Evolutionary conservation across 192 early-diverging fungal species (phyloP).

Genomic region (Coemansia sp.): DNA sequence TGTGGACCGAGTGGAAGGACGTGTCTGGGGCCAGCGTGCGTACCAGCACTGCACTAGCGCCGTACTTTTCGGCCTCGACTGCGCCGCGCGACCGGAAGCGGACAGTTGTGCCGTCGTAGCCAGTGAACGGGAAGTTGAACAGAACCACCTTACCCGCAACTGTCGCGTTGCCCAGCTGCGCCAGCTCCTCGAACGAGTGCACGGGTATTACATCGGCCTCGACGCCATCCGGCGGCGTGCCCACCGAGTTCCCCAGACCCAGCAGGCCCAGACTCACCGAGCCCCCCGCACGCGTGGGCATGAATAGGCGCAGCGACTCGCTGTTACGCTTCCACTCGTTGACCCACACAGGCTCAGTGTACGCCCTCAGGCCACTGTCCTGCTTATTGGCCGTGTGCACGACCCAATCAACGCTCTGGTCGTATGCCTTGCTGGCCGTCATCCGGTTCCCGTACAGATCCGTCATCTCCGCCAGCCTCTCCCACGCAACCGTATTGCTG

Average conservation of each 20-base stretch:
- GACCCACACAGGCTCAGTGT: constrained; percentile 53
- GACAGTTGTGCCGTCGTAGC: constrained; percentile 14
- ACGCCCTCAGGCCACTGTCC: constrained; percentile 41
- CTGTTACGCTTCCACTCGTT: constrained; percentile 50
- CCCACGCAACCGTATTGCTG: constrained; percentile 52
- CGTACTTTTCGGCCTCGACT: constrained; percentile 35
- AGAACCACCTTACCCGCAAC: constrained; percentile 51
- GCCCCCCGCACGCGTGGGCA: constrained; percentile 41
- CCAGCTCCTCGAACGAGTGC: constrained; percentile 49
- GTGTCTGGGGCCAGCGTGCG: constrained; percentile 48
- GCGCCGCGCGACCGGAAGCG: constrained; percentile 30
- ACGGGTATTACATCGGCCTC: constrained; percentile 52
- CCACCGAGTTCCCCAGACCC: constrained; percentile 50
- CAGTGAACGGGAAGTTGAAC: constrained; percentile 44
- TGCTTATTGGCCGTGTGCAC: constrained; percentile 37
- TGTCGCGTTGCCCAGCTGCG: constrained; percentile 22
- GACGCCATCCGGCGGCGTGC: constrained; percentile 40
- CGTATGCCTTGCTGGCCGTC: constrained; percentile 46
- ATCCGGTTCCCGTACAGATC: constrained; percentile 56
- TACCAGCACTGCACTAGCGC: constrained; percentile 52
- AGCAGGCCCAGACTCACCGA: constrained; percentile 46
- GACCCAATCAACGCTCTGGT: constrained; percentile 54
- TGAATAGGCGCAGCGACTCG: constrained; percentile 53
- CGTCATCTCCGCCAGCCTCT: constrained; percentile 59
- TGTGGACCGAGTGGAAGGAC: constrained; percentile 51